Conservation (phyloP, 306 rosid genomes). For the Bauhinia variegata region DNA sequence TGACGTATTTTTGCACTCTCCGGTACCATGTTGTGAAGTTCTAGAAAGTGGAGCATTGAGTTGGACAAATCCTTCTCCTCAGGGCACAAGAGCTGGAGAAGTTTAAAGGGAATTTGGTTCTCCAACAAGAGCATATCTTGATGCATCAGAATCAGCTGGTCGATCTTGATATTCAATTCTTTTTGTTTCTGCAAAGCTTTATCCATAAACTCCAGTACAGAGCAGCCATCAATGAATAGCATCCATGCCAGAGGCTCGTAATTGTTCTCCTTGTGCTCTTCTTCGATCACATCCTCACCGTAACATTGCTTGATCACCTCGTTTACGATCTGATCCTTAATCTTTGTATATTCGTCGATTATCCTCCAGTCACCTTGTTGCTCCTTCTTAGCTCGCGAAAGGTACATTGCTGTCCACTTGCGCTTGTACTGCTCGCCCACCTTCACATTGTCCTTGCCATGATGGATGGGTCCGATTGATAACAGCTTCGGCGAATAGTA, state of each 20-base stretch:
- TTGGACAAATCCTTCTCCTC: not conserved
- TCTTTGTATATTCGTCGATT: not conserved
- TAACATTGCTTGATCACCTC: not conserved
- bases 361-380: too few relatives aligned
- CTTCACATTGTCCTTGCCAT: not conserved
- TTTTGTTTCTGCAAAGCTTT: not conserved
- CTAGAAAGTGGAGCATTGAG: not conserved
- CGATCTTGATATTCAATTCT: not conserved
- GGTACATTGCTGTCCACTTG: not conserved
- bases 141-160: conserved; percentile 1
- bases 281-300: not conserved
- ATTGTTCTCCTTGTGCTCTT: not conserved
- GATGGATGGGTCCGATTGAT: conserved; percentile 32
- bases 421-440: conserved; percentile 22
- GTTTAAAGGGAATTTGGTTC: conserved; percentile 21
- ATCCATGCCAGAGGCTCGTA: not conserved
- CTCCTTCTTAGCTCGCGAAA: not conserved
- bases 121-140: conserved; percentile 21
- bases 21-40: not conserved
- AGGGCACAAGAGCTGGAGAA: conserved; percentile 9
- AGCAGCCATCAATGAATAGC: conserved; percentile 3
- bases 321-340: not conserved
- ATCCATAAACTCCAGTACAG: not conserved
- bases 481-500: conserved; percentile 8
- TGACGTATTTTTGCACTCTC: not conserved